Conservation (phyloP, 2,329 filamentous ascomycete genomes). For the Orbilia quercus region DNA sequence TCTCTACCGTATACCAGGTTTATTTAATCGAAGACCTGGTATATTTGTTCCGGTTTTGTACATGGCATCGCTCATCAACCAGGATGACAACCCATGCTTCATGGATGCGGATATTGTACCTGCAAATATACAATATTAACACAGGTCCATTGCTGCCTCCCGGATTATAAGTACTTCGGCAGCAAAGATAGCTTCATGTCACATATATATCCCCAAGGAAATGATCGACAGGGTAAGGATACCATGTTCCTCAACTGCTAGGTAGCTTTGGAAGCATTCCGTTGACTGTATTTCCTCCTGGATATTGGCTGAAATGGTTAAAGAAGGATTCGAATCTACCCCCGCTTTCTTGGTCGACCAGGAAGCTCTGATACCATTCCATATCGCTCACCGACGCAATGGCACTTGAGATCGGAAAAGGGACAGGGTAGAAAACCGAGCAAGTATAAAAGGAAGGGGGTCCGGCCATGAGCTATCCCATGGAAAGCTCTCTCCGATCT, state of each 20-base stretch:
- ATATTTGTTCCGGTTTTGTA: neutral
- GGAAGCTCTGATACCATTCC: constrained; percentile 25
- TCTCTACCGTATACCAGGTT: constrained; percentile 25
- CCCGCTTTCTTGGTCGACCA: constrained; percentile 19
- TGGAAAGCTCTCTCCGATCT: constrained; percentile 39
- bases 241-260: constrained; percentile 6
- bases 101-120: neutral
- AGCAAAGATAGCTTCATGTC: constrained; percentile 6
- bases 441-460: constrained; percentile 42
- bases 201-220: constrained; percentile 28
- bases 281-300: constrained; percentile 3
- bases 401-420: constrained; percentile 20
- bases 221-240: constrained; percentile 33
- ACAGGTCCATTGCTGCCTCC: constrained; percentile 38
- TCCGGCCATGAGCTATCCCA: constrained; percentile 29
- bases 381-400: neutral
- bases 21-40: constrained; percentile 8
- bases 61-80: constrained; percentile 10
- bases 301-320: constrained; percentile 54
- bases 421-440: constrained; percentile 23
- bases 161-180: constrained; percentile 6
- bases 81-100: constrained; percentile 36
- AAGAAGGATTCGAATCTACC: constrained; percentile 18
- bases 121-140: constrained; percentile 27
- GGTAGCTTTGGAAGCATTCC: constrained; percentile 9